Evolutionary conservation across 371 early-diverging fungal species (phyloP).

Genomic region (Mucor mucedo): DNA sequence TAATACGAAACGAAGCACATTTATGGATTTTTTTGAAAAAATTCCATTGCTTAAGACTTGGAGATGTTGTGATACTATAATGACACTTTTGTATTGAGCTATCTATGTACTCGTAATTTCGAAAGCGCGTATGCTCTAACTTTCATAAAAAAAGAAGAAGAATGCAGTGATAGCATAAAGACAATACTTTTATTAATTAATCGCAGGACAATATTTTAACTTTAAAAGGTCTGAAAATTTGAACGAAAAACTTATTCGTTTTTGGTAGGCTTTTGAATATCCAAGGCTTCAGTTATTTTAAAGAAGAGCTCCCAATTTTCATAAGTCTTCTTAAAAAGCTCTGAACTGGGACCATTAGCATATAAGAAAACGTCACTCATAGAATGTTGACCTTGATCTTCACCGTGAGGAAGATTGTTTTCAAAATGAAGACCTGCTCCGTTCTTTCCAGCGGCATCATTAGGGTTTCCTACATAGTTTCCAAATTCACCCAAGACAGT

Average conservation of each 20-base stretch:
- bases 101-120: no score
- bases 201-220: not conserved
- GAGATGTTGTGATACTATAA: no score
- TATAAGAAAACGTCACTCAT: slow-evolving; percentile 67
- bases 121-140: no score
- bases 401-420: slow-evolving; percentile 43
- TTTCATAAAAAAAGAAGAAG: no score
- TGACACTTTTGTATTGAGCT: no score
- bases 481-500: slow-evolving; percentile 31
- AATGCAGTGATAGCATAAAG: no score
- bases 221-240: not conserved
- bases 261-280: slow-evolving; percentile 21
- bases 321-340: slow-evolving; percentile 58
- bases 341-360: slow-evolving; percentile 59
- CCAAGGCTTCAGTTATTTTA: slow-evolving; percentile 54
- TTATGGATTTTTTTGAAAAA: no score
- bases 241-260: slow-evolving; percentile 10
- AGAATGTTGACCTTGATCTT: slow-evolving; percentile 59
- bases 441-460: slow-evolving; percentile 44
- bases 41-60: no score
- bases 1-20: no score
- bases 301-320: slow-evolving; percentile 69
- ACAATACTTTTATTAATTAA: not conserved
- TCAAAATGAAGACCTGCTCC: slow-evolving; percentile 47
- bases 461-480: slow-evolving; percentile 41